Evolutionary conservation across 1,284 basidiomycete species (phyloP), one percentile per base, ranked within the genome.

Genomic region (Puccinia triticina): DNA sequence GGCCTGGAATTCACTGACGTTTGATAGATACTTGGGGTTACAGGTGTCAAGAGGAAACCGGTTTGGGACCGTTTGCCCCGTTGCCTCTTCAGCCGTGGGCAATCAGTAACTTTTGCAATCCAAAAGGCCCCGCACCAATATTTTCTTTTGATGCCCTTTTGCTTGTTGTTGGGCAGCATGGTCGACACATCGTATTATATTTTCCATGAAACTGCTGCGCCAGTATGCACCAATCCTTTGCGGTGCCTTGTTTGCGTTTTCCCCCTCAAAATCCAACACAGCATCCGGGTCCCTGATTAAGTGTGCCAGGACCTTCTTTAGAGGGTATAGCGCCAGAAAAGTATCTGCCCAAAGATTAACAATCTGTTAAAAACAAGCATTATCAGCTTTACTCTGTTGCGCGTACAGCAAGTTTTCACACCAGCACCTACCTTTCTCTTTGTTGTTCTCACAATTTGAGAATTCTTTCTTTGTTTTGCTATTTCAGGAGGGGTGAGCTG

Each of bases 361-460:
- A 64, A 64, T 64, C 61, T 64, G 21, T 21, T 21, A 55, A 64
- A 18, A n/a, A 64, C 10, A 32, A 5, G 21, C 4, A 64, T 32
- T 5, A 7, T 14, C 3, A 23, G 34, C 11, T 64, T 37, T 29
- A 29, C 34, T n/a, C 7, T 23, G 57, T n/a, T n/a, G n/a, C n/a
- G n/a, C n/a, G n/a, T n/a, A n/a, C n/a, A n/a, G n/a, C n/a, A n/a
- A n/a, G n/a, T n/a, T 64, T 64, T 21, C 34, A 64, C 16, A 64
- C 21, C 18, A n/a, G 26, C n/a, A n/a, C 34, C 34, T 37, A 64
- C 61, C 29, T 64, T 64, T 64, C 61, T 64, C 29, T 64, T 64
- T 64, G 61, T 64, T 3, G 7, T 5, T 32, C 61, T 11, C 11
- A 64, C 10, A 64, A 29, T 18, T 29, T 64, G 61, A 3, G 26